Evolutionary conservation across 352 stramenopile species (phyloP).

Genomic region (Globisporangium echinulatum): DNA sequence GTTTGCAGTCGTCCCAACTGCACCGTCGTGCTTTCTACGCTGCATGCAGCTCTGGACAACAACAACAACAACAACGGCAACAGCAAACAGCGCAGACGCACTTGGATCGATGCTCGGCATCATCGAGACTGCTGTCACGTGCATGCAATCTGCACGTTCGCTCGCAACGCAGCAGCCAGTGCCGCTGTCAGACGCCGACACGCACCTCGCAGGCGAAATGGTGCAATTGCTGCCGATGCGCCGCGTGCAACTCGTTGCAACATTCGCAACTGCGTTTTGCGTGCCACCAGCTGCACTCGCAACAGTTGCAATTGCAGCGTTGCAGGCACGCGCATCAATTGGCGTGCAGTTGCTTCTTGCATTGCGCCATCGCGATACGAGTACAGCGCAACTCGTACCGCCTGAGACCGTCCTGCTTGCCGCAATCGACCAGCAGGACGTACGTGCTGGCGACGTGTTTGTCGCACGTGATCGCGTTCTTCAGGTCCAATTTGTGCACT

Average conservation of each 20-base stretch:
- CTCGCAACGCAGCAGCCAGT: conserved; percentile 3
- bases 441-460: conserved; percentile 50
- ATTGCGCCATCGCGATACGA: conserved; percentile 10
- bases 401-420: conserved; percentile 28
- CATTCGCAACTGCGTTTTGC: conserved; percentile 37
- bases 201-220: conserved; percentile 34
- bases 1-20: conserved; percentile 21
- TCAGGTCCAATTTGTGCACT: conserved; percentile 42
- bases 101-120: conserved; percentile 8
- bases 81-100: not conserved
- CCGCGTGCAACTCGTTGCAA: conserved; percentile 26
- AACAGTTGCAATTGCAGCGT: conserved; percentile 21
- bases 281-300: conserved; percentile 23
- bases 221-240: conserved; percentile 29
- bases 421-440: conserved; percentile 44
- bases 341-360: conserved; percentile 44
- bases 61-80: not conserved
- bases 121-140: conserved; percentile 13
- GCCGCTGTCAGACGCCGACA: conserved; percentile 23
- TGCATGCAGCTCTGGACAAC: conserved; percentile 23
- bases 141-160: conserved; percentile 8
- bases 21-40: conserved; percentile 33
- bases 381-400: conserved; percentile 35
- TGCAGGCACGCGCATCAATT: conserved; percentile 20
- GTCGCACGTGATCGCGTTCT: conserved; percentile 26